A percentile compares a stretch with the other conserved stretches of the same genome.
Conservation (phyloP, 805 yeast species). For the Candida krabiensis region DNA sequence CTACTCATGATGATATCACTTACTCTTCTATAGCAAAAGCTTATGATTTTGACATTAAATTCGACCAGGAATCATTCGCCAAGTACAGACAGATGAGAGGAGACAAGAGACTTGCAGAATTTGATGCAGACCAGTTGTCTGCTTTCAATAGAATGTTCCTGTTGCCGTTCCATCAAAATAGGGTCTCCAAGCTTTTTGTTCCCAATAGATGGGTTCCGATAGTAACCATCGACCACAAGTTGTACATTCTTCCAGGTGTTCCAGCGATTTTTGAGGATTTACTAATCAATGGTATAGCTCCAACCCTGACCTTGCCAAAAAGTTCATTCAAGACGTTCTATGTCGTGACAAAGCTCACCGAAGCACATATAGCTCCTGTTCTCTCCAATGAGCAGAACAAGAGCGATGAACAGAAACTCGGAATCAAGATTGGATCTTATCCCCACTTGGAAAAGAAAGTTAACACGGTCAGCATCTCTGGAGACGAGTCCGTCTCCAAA, state of each 20-base stretch:
- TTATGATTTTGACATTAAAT: conserved; percentile 46
- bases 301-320: conserved; percentile 34
- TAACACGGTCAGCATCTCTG: conserved; percentile 75
- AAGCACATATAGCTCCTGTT: conserved; percentile 68
- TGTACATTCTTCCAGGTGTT: conserved; percentile 80
- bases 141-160: conserved; percentile 83
- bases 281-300: conserved; percentile 43
- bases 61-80: conserved; percentile 58
- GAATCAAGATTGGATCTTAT: conserved; percentile 76
- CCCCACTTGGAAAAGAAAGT: conserved; percentile 69
- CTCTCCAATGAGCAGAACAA: conserved; percentile 51
- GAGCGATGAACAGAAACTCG: conserved; percentile 29
- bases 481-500: conserved; percentile 41
- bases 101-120: conserved; percentile 29
- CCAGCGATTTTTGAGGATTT: conserved; percentile 69
- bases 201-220: conserved; percentile 81
- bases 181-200: conserved; percentile 48
- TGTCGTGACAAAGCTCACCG: conserved; percentile 61
- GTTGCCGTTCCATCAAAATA: conserved; percentile 45
- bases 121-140: conserved; percentile 43
- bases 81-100: conserved; percentile 56
- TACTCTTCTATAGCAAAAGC: conserved; percentile 73
- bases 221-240: conserved; percentile 61
- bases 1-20: conserved; percentile 90
- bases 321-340: conserved; percentile 46